Evolutionary conservation across 805 yeast genomes (phyloP).

Genomic region (Starmerella bombi): DNA sequence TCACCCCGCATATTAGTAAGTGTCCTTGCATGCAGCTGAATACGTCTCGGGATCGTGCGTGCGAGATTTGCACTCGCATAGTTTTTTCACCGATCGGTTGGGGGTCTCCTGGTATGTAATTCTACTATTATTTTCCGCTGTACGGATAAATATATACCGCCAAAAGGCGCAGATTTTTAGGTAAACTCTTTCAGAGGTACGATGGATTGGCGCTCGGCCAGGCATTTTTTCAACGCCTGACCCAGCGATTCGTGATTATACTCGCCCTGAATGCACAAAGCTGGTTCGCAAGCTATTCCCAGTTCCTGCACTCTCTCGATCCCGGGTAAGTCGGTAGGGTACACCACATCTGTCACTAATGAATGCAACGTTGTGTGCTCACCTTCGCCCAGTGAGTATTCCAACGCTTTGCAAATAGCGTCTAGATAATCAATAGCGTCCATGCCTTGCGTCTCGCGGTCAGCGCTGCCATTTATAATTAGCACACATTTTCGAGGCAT

Average conservation of each 20-base stretch:
- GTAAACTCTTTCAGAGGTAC: too few species aligned
- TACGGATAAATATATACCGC: too few species aligned
- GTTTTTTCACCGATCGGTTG: too few species aligned
- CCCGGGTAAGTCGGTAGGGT: conserved; percentile 19
- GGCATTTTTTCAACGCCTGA: conserved; percentile 2
- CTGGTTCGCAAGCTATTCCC: conserved; percentile 1
- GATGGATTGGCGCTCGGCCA: too few species aligned
- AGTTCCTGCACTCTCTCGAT: neutral
- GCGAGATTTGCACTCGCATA: too few species aligned
- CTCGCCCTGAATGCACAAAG: conserved; percentile 9
- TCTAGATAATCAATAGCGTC: conserved; percentile 45
- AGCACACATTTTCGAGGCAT: conserved; percentile 33
- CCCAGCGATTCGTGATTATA: conserved; percentile 5
- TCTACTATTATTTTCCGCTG: too few species aligned
- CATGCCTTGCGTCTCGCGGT: conserved; percentile 68
- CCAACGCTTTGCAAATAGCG: conserved; percentile 42
- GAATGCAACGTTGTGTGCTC: neutral
- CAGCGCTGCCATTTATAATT: conserved; percentile 58
- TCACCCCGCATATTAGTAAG: too few species aligned
- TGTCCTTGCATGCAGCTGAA: too few species aligned
- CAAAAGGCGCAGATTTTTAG: too few species aligned
- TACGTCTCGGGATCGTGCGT: too few species aligned
- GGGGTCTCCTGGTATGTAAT: too few species aligned
- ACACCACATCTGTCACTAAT: conserved; percentile 52
- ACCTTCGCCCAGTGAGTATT: conserved; percentile 32